Conservation (phyloP, 1,284 basidiomycete genomes). For the Wolfiporia cocos region DNA sequence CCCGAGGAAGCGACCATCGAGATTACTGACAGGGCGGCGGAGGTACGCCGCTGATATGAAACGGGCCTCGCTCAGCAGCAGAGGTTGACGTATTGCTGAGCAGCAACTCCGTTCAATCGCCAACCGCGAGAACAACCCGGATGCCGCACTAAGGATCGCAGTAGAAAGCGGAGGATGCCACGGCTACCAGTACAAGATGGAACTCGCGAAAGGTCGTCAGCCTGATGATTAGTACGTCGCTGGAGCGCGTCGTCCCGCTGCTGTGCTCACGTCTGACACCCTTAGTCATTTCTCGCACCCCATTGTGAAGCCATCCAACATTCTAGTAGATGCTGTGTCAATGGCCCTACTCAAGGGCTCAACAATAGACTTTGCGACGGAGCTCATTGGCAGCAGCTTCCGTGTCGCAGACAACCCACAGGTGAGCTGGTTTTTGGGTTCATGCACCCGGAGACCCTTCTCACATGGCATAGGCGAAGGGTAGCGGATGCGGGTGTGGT, state of each 20-base stretch:
- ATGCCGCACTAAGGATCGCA: slow-evolving; percentile 65
- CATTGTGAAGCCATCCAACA: slow-evolving; percentile 58
- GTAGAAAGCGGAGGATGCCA: slow-evolving; percentile 92
- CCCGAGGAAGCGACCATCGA: slow-evolving; percentile 33
- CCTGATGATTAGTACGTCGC: slow-evolving; percentile 75
- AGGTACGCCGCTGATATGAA: slow-evolving; percentile 36
- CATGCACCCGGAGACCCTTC: not conserved
- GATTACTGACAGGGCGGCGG: slow-evolving; percentile 66
- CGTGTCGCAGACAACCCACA: slow-evolving; percentile 78
- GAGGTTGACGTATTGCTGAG: not conserved
- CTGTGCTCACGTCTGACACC: slow-evolving; percentile 2
- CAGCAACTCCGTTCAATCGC: slow-evolving; percentile 69
- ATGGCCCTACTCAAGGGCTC: slow-evolving; percentile 76
- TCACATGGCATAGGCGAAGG: slow-evolving; percentile 44
- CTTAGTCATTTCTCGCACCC: slow-evolving; percentile 50
- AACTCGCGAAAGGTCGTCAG: slow-evolving; percentile 53
- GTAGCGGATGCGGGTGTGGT: slow-evolving; percentile 84
- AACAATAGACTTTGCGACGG: slow-evolving; percentile 84
- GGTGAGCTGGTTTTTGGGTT: slow-evolving; percentile 12
- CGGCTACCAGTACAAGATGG: slow-evolving; percentile 90
- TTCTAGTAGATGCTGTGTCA: slow-evolving; percentile 80
- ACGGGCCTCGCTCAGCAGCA: not conserved
- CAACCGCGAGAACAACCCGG: slow-evolving; percentile 46
- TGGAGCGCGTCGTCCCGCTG: not conserved
- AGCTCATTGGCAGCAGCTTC: slow-evolving; percentile 87